These are phyloP conservation scores for Canariomyces notabilis DNA, from an alignment of 2,329 filamentous ascomycete species.

Conservation along the genomic window DNA sequence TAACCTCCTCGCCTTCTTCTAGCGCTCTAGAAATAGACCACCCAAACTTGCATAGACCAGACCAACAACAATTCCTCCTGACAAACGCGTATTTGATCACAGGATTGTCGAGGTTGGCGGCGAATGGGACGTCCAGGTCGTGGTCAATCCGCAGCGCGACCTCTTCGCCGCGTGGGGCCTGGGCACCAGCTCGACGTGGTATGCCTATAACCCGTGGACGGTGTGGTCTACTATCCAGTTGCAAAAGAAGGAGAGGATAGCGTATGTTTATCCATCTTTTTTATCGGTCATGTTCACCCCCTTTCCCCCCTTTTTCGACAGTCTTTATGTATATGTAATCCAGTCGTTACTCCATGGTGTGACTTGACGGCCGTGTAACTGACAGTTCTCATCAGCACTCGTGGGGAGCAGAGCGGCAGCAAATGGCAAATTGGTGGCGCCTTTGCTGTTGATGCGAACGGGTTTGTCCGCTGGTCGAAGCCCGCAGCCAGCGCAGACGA, in stretches of 20 bases:
- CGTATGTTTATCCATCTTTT: slow-evolving; percentile 28
- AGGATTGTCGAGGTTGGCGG: slow-evolving; percentile 52
- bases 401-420: slow-evolving; percentile 51
- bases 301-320: neutral
- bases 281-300: neutral
- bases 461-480: slow-evolving; percentile 48
- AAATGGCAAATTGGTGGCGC: slow-evolving; percentile 65
- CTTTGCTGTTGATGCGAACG: slow-evolving; percentile 54
- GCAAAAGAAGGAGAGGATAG: slow-evolving; percentile 59
- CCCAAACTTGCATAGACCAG: slow-evolving; percentile 44
- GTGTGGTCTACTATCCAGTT: slow-evolving; percentile 54
- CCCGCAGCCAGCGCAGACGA: slow-evolving; percentile 39
- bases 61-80: no score
- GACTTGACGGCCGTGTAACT: neutral
- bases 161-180: slow-evolving; percentile 63
- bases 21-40: no score
- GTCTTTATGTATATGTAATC: no score
- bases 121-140: slow-evolving; percentile 51
- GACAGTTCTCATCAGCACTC: slow-evolving; percentile 2
- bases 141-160: slow-evolving; percentile 56
- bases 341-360: no score
- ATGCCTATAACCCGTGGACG: slow-evolving; percentile 55
- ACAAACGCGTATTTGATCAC: neutral
- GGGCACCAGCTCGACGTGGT: slow-evolving; percentile 55
- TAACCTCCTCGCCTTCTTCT: neutral